phyloP scores from a whole-genome alignment of 257 asterid genomes.

The Scutellaria baicalensis region DNA sequence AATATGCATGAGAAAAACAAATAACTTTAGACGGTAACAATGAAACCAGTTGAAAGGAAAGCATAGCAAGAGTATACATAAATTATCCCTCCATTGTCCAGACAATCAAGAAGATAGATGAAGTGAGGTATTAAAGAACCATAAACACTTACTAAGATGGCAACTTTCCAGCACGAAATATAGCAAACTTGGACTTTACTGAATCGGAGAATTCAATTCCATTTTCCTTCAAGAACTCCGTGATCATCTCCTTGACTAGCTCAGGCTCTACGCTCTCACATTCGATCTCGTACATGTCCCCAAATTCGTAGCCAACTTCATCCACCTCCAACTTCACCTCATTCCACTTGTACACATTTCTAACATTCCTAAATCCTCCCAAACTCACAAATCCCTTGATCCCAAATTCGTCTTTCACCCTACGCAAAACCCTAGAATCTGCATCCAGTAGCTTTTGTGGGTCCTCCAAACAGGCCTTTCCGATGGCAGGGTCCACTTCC shows the following conservation, averaged over 20 bases:
- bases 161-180: conserved; percentile 71
- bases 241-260: conserved; percentile 61
- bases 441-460: conserved; percentile 36
- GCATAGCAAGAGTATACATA: not conserved
- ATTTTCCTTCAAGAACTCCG: conserved; percentile 60
- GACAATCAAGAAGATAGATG: not conserved
- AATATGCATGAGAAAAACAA: not conserved
- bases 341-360: conserved; percentile 80
- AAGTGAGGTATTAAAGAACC: not conserved
- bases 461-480: conserved; percentile 50
- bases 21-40: not conserved
- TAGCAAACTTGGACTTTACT: conserved; percentile 68
- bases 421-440: conserved; percentile 64
- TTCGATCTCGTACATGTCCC: conserved; percentile 82
- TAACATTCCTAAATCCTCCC: conserved; percentile 76
- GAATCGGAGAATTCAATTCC: conserved; percentile 64
- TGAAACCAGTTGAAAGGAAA: not conserved
- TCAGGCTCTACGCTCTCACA: conserved; percentile 93
- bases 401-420: conserved; percentile 72
- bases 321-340: conserved; percentile 83
- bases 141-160: conserved; percentile 45
- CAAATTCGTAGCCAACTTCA: conserved; percentile 73
- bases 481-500: conserved; percentile 54
- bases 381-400: conserved; percentile 53
- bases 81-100: not conserved